Conservation (phyloP, 352 stramenopile species). For the Phytopythium cucurbitacearum region DNA sequence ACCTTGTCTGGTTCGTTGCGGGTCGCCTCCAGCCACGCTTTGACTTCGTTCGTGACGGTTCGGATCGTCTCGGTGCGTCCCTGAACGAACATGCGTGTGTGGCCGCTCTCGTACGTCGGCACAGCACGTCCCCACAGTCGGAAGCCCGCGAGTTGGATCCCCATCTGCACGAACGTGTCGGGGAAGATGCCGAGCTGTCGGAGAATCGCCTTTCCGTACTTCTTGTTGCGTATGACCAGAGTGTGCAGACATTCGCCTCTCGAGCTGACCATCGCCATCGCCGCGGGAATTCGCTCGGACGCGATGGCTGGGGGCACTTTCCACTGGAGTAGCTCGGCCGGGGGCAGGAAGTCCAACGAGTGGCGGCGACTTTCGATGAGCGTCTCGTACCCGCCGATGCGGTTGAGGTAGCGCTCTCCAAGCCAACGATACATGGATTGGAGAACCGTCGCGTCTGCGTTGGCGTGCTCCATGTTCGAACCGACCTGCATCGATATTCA, state of each 20-base stretch:
- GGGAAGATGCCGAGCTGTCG: constrained; percentile 81
- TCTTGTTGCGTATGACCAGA: constrained; percentile 70
- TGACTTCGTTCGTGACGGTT: constrained; percentile 69
- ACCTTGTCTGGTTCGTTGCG: constrained; percentile 19
- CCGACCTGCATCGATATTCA: constrained; percentile 43
- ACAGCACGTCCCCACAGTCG: constrained; percentile 84
- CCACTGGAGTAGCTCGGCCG: constrained; percentile 54
- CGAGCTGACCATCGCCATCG: constrained; percentile 60
- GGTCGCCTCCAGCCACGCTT: constrained; percentile 68
- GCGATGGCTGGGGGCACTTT: constrained; percentile 30
- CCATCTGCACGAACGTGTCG: constrained; percentile 94
- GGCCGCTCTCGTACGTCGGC: constrained; percentile 93
- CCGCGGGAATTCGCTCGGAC: constrained; percentile 33
- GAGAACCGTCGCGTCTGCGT: constrained; percentile 92
- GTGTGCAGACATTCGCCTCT: constrained; percentile 74
- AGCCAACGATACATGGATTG: constrained; percentile 62
- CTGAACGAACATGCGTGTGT: constrained; percentile 91
- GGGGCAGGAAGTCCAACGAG: constrained; percentile 45
- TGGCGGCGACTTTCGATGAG: constrained; percentile 58
- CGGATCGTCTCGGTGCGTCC: constrained; percentile 90
- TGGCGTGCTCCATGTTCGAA: constrained; percentile 92
- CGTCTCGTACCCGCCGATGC: constrained; percentile 56
- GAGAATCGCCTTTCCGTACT: constrained; percentile 80
- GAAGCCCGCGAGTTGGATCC: constrained; percentile 90
- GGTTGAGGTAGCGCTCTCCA: constrained; percentile 55